Conservation (phyloP, 805 yeast species). For the Yamadazyma scolyti region DNA sequence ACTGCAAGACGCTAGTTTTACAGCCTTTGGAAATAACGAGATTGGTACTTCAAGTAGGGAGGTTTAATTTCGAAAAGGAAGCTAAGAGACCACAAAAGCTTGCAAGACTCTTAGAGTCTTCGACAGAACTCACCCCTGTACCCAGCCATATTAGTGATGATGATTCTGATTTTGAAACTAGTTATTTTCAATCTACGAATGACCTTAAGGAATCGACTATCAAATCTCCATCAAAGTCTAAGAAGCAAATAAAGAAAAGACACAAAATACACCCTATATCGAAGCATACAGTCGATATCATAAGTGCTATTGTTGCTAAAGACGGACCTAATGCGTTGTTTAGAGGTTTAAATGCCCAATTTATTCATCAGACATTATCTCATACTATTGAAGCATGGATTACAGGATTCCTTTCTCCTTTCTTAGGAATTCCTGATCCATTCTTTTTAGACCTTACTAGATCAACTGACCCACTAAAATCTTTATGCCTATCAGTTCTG, state of each 20-base stretch:
- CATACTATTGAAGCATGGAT: conserved; percentile 88
- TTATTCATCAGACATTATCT: conserved; percentile 68
- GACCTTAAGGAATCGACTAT: conserved; percentile 2
- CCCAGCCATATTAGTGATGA: conserved; percentile 8
- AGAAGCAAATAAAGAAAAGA: conserved; percentile 6
- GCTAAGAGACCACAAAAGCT: conserved; percentile 11
- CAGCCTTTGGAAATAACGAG: conserved; percentile 90
- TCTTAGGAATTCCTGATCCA: conserved; percentile 83
- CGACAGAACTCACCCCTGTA: conserved; percentile 8
- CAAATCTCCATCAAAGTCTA: conserved; percentile 4
- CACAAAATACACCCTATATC: conserved; percentile 52
- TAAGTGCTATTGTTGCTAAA: conserved; percentile 58
- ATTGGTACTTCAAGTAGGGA: conserved; percentile 76
- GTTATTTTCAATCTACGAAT: conserved; percentile 23
- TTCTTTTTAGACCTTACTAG: conserved; percentile 77
- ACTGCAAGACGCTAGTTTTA: conserved; percentile 62
- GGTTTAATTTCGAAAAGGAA: conserved; percentile 34
- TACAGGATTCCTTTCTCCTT: conserved; percentile 80
- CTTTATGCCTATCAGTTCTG: conserved; percentile 63
- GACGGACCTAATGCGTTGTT: conserved; percentile 72
- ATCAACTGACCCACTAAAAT: conserved; percentile 68
- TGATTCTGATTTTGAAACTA: conserved; percentile 24
- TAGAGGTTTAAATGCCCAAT: conserved; percentile 75
- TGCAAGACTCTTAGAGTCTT: conserved; percentile 13
- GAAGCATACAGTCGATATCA: conserved; percentile 62